phyloP scores from a whole-genome alignment of 208 protist genomes.

The Porcisia hertigi region DNA sequence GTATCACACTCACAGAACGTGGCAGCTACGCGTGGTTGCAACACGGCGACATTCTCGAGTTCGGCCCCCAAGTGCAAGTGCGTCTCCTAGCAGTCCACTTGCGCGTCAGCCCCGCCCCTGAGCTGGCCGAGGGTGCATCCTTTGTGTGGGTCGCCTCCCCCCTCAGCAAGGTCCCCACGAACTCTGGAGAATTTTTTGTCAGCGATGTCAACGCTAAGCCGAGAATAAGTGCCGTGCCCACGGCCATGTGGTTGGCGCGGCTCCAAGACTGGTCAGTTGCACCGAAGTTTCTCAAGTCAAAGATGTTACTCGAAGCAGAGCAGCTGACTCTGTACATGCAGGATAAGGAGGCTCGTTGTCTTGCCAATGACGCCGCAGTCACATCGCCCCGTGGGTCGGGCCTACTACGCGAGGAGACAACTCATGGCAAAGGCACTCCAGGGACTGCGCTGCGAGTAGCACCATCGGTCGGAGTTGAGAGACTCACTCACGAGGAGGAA shows the following conservation, averaged over 20 bases:
- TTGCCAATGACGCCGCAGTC: neutral
- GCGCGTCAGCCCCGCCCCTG: neutral
- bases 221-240: conserved; percentile 1
- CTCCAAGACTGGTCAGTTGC: conserved; percentile 14
- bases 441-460: neutral
- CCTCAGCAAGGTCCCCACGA: too few relatives aligned
- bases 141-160: conserved; percentile 24
- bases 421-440: neutral
- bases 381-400: too few relatives aligned
- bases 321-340: neutral
- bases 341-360: neutral
- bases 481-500: neutral
- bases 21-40: conserved; percentile 26
- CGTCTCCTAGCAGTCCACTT: conserved; percentile 22
- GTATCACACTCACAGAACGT: neutral
- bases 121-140: conserved; percentile 15
- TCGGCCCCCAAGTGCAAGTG: conserved; percentile 11
- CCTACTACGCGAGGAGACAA: neutral
- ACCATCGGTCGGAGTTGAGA: neutral
- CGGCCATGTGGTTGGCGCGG: conserved; percentile 11
- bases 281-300: conserved; percentile 22
- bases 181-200: neutral
- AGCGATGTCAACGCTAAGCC: neutral
- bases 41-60: conserved; percentile 30
- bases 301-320: conserved; percentile 26